A percentile compares a stretch with the other conserved stretches of the same genome.
These are phyloP conservation scores for Solanum verrucosum DNA, from an alignment of 257 asterid species.

Conservation along the genomic window DNA sequence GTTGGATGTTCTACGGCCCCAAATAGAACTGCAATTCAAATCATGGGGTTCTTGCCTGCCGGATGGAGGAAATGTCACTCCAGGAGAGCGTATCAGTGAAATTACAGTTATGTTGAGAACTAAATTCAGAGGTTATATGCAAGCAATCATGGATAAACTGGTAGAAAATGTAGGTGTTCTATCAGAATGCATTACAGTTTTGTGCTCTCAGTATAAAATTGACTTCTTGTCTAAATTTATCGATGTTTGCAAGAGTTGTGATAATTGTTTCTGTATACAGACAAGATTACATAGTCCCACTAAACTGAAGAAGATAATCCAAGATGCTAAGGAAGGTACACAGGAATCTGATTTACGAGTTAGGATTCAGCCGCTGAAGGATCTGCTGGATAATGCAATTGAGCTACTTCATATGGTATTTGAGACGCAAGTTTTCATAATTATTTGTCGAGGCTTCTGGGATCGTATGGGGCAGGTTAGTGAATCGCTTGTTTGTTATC, in stretches of 20 bases:
- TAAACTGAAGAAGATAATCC: slow-evolving; percentile 74
- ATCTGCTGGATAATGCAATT: slow-evolving; percentile 43
- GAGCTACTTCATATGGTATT: slow-evolving; percentile 54
- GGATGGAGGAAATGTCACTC: slow-evolving; percentile 39
- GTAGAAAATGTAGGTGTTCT: slow-evolving; percentile 63
- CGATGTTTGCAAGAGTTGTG: background rate
- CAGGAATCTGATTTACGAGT: slow-evolving; percentile 54
- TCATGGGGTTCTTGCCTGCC: slow-evolving; percentile 83
- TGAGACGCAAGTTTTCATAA: slow-evolving; percentile 68
- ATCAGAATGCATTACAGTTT: background rate
- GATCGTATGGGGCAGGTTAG: slow-evolving; percentile 94
- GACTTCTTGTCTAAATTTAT: background rate
- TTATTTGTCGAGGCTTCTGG: slow-evolving; percentile 77
- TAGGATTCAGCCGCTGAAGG: slow-evolving; percentile 79
- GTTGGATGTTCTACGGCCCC: slow-evolving; percentile 70
- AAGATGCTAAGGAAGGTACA: slow-evolving; percentile 62
- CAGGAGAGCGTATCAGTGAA: slow-evolving; percentile 85
- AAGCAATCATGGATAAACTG: slow-evolving; percentile 72
- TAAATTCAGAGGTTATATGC: slow-evolving; percentile 72
- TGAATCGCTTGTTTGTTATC: background rate
- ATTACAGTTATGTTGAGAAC: slow-evolving; percentile 81
- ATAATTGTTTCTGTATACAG: slow-evolving; percentile 22
- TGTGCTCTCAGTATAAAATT: accelerated
- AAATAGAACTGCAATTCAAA: slow-evolving; percentile 59
- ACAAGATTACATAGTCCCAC: slow-evolving; percentile 69